phyloP scores from a whole-genome alignment of 257 asterid genomes.

The Rehmannia glutinosa region DNA sequence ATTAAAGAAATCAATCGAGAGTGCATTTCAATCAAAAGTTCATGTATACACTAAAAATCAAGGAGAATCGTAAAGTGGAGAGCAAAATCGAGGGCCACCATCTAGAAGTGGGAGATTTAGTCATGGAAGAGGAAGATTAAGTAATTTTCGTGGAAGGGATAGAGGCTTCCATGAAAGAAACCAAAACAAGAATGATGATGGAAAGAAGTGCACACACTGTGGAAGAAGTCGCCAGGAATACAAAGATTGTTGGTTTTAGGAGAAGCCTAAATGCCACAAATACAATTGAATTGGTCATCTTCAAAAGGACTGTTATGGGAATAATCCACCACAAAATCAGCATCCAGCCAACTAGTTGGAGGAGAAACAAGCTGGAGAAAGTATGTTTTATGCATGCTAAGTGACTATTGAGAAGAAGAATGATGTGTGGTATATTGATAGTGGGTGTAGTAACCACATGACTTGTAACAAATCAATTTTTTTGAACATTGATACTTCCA shows the following conservation, averaged over 20 bases:
- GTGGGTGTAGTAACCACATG: neutral
- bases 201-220: neutral
- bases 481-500: neutral
- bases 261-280: neutral
- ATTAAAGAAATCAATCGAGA: neutral
- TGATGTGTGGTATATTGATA: neutral
- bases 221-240: neutral
- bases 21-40: neutral
- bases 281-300: neutral
- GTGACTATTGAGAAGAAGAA: neutral
- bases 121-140: neutral
- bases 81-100: neutral
- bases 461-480: neutral
- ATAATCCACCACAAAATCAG: neutral
- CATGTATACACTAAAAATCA: neutral
- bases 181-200: neutral
- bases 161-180: neutral
- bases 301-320: neutral
- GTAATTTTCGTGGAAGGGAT: neutral
- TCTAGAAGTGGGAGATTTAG: neutral
- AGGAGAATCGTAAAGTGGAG: conserved; percentile 1
- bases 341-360: neutral
- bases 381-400: neutral
- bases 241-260: neutral
- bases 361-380: neutral